A percentile compares a stretch with the other conserved stretches of the same genome.
Evolutionary conservation across 495 filamentous ascomycete species (phyloP).

Genomic region (Delitschia confertaspora): DNA sequence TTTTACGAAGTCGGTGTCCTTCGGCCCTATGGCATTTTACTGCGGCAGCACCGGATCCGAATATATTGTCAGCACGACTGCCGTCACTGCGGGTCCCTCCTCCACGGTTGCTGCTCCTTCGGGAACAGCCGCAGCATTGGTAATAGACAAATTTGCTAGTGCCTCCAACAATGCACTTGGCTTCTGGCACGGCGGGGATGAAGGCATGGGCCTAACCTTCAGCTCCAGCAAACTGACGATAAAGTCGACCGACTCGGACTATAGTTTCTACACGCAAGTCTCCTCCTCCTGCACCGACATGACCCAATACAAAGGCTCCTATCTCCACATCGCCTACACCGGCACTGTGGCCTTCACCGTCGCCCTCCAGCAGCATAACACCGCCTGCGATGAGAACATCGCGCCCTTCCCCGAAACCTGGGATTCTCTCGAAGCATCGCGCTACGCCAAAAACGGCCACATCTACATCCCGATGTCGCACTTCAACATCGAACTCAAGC

Average conservation of each 20-base stretch:
- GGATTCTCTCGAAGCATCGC: slow-evolving; percentile 60
- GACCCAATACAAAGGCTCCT: slow-evolving; percentile 45
- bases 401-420: slow-evolving; percentile 65
- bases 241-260: slow-evolving; percentile 56
- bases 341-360: slow-evolving; percentile 61
- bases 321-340: slow-evolving; percentile 63
- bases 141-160: slow-evolving; percentile 59
- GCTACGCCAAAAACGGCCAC: slow-evolving; percentile 51
- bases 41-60: slow-evolving; percentile 46
- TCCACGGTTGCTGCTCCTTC: slow-evolving; percentile 43
- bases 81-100: slow-evolving; percentile 34
- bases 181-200: slow-evolving; percentile 64
- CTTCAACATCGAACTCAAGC: slow-evolving; percentile 55
- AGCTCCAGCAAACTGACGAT: slow-evolving; percentile 46
- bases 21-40: slow-evolving; percentile 54
- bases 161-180: slow-evolving; percentile 52
- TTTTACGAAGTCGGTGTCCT: slow-evolving; percentile 40
- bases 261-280: slow-evolving; percentile 61
- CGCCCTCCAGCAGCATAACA: slow-evolving; percentile 65
- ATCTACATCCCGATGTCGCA: slow-evolving; percentile 70
- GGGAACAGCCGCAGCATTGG: slow-evolving; percentile 43
- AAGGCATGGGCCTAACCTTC: slow-evolving; percentile 47
- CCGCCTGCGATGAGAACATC: slow-evolving; percentile 47
- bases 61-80: slow-evolving; percentile 41
- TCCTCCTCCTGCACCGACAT: slow-evolving; percentile 53